Conservation (phyloP, 495 filamentous ascomycete species). For the Penicillium maclennaniae region DNA sequence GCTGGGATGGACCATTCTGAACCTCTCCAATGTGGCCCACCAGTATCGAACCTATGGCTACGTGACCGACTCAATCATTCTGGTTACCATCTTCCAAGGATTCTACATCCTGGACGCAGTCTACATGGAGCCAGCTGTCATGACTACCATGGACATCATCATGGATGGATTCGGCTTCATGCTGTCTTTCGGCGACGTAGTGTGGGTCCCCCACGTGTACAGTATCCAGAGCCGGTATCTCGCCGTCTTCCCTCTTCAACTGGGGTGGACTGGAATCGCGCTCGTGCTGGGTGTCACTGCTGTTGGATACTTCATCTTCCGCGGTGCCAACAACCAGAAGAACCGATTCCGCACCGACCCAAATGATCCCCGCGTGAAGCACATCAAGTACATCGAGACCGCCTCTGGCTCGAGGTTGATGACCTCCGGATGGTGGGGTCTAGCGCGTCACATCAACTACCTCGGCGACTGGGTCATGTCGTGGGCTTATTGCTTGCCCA, state of each 20-base stretch:
- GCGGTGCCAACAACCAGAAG: slow-evolving; percentile 87
- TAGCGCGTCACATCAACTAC: slow-evolving; percentile 93
- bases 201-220: slow-evolving; percentile 92
- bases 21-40: slow-evolving; percentile 79
- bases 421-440: slow-evolving; percentile 91
- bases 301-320: slow-evolving; percentile 84
- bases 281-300: slow-evolving; percentile 61
- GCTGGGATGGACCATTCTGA: slow-evolving; percentile 83
- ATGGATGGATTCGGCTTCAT: slow-evolving; percentile 96
- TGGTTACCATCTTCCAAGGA: slow-evolving; percentile 73
- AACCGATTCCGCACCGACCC: slow-evolving; percentile 89
- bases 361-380: slow-evolving; percentile 69
- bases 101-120: slow-evolving; percentile 82
- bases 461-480: slow-evolving; percentile 94
- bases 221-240: slow-evolving; percentile 85
- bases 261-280: slow-evolving; percentile 61
- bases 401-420: slow-evolving; percentile 76
- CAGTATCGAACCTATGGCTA: slow-evolving; percentile 82
- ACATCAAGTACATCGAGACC: slow-evolving; percentile 87
- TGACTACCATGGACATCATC: slow-evolving; percentile 95
- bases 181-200: slow-evolving; percentile 91
- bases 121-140: slow-evolving; percentile 86
- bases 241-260: slow-evolving; percentile 70
- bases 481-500: slow-evolving; percentile 89
- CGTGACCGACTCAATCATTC: slow-evolving; percentile 81